These are phyloP conservation scores for Basidiobolus meristosporus DNA, from an alignment of 371 early-diverging fungal genomes.

Conservation along the genomic window DNA sequence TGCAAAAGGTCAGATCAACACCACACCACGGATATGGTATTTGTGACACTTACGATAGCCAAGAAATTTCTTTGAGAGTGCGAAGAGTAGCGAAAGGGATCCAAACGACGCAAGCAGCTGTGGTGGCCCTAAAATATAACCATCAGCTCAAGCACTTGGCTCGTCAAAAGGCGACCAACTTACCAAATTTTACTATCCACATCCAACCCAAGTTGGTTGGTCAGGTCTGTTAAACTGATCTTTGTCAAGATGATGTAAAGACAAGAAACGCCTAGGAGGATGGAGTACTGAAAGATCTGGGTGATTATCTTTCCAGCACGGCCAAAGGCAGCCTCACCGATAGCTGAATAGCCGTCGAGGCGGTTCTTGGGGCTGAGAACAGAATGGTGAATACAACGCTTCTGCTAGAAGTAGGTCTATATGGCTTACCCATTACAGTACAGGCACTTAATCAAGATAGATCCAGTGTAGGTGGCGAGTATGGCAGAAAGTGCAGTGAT, in stretches of 20 bases:
- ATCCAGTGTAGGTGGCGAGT: conserved; percentile 51
- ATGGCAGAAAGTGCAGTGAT: conserved; percentile 49
- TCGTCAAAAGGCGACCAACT: too few species aligned
- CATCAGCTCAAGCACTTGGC: too few species aligned
- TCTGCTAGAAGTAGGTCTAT: too few species aligned
- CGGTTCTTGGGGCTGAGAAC: conserved; percentile 11
- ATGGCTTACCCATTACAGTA: conserved; percentile 20
- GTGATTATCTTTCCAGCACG: conserved; percentile 28
- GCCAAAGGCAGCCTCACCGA: conserved; percentile 53
- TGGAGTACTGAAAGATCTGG: conserved; percentile 45
- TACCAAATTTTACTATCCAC: too few species aligned
- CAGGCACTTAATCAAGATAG: conserved; percentile 48
- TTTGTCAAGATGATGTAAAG: conserved; percentile 56
- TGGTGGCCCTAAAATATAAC: conserved; percentile 12
- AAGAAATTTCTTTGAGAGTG: conserved; percentile 32
- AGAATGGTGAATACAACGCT: too few species aligned
- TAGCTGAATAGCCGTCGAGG: conserved; percentile 30
- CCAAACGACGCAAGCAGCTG: conserved; percentile 15
- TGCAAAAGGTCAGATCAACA: too few species aligned
- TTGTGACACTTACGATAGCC: background rate
- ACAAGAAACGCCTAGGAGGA: conserved; percentile 48
- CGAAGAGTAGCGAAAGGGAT: conserved; percentile 31
- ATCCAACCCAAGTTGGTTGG: too few species aligned
- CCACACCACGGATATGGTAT: too few species aligned
- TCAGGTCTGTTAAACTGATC: too few species aligned